phyloP scores from a whole-genome alignment of 192 early-diverging fungal genomes.

The Globomyces pollinis-pini region DNA sequence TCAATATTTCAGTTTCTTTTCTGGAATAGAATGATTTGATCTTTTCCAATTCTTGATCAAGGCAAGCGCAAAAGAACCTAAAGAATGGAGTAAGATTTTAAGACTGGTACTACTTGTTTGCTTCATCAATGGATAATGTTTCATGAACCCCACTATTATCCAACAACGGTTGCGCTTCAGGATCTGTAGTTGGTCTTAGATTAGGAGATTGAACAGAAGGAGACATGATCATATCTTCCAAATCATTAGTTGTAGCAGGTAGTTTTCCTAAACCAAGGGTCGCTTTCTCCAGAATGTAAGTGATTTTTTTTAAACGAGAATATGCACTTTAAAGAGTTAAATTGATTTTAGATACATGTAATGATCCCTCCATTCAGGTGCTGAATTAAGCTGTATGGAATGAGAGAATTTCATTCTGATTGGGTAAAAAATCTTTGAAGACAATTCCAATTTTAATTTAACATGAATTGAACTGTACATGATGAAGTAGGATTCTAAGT shows the following conservation, averaged over 20 bases:
- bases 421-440: too few species aligned
- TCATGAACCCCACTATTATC: too few species aligned
- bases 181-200: not conserved
- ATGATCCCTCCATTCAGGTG: conserved; percentile 47
- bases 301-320: conserved; percentile 39
- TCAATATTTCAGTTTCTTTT: conserved; percentile 73
- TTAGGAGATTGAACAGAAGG: too few species aligned
- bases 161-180: conserved; percentile 16
- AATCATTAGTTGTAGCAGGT: conserved; percentile 28
- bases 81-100: too few species aligned
- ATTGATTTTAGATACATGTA: too few species aligned
- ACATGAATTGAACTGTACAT: too few species aligned
- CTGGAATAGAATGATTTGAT: conserved; percentile 74
- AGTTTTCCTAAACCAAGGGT: conserved; percentile 22
- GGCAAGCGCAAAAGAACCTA: conserved; percentile 59
- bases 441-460: too few species aligned
- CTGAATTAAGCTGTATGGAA: conserved; percentile 84
- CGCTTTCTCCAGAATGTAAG: conserved; percentile 42
- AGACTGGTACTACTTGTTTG: too few species aligned
- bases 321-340: too few species aligned
- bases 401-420: conserved; percentile 97
- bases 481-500: too few species aligned
- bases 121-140: conserved; percentile 16
- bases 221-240: conserved; percentile 5
- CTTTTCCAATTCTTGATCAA: conserved; percentile 79